Evolutionary conservation across 1,284 basidiomycete genomes (phyloP).

Genomic region (Pulveroboletus sp.): DNA sequence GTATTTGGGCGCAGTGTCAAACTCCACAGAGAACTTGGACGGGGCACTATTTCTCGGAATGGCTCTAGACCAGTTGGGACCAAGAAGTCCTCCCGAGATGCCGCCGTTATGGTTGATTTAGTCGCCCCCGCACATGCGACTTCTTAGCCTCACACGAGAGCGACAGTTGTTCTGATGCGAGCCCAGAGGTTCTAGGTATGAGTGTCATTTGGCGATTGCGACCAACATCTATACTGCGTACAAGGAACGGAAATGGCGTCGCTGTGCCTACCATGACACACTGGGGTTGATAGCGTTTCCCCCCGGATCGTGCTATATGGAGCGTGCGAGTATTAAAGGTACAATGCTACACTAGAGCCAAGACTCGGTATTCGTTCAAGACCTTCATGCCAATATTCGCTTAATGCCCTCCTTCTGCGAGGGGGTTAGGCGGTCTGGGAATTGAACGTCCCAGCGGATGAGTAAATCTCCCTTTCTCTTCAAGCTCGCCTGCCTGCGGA

Average conservation of each 20-base stretch:
- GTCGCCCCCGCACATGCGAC: background rate
- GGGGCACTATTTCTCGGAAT: background rate
- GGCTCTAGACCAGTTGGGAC: background rate
- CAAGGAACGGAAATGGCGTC: background rate
- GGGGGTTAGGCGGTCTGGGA: conserved; percentile 75
- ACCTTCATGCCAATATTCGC: conserved; percentile 58
- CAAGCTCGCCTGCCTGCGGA: conserved; percentile 74
- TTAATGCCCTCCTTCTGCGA: conserved; percentile 79
- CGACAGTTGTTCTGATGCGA: background rate
- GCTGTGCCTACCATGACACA: background rate
- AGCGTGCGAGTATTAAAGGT: conserved; percentile 15
- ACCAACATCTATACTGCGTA: background rate
- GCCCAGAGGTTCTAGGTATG: background rate
- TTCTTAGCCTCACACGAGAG: background rate
- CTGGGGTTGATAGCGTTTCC: background rate
- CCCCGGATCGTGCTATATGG: conserved; percentile 10
- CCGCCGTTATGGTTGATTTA: background rate
- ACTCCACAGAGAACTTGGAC: conserved; percentile 4
- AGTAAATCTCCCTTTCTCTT: conserved; percentile 83
- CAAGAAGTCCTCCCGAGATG: background rate
- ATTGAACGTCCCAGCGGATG: conserved; percentile 81
- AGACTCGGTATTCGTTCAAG: conserved; percentile 30
- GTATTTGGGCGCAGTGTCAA: conserved; percentile 6
- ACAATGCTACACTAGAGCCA: conserved; percentile 18
- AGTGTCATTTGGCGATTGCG: background rate